Base-by-base conservation (phyloP, 139 green algal species). In the Helicosporidium sp. region DNA sequence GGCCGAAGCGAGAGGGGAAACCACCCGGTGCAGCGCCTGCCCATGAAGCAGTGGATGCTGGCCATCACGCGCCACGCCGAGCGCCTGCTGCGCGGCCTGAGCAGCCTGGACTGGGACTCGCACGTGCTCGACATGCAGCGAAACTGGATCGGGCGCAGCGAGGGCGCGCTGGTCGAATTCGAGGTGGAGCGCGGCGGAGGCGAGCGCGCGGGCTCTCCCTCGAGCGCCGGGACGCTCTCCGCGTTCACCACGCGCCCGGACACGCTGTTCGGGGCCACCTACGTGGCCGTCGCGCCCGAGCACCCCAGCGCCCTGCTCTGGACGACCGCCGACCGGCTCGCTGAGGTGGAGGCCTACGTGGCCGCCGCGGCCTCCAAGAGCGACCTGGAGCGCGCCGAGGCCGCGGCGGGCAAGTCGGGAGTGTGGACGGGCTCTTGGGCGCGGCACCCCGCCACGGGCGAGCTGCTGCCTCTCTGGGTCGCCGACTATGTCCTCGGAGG, bases 21-120 rank as follows among this genome's bases (percentile, higher is more conserved):
- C 10, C 80, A 95, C 57, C 88, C 88, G 0, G 87, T 98, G 37
- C 73, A 92, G 48, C 75, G 87, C 39, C 77, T 93, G 67, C 83
- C 89, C 31, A 93, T 98, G 87, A 84, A 80, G 57, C 88, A 93
- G 69, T 98, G 89, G 89, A 96, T 98, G 85, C 73, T 98, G 46
- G 64, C 66, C 16, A 98, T 98, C 72, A 96, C 89, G 0, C 66
- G 55, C 0, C 96, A 94, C 53, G 88, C 84, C 4, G 88, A 98
- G 62, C 57, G 85, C 27, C 73, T 98, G 60, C 71, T 98, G 48
- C 57, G 73, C 3, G 85, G 94, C 57, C 65, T 98, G 48, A 81
- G 95, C 23, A 61, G 37, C 3, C 58, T 98, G 43, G 85, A 98
- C 61, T 98, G 89, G 89, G 59, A 64, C 0, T 83, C 94, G 17